These are phyloP conservation scores for Microbotryum silenes-acaulis DNA, from an alignment of 1,284 basidiomycete genomes.

Conservation along the genomic window DNA sequence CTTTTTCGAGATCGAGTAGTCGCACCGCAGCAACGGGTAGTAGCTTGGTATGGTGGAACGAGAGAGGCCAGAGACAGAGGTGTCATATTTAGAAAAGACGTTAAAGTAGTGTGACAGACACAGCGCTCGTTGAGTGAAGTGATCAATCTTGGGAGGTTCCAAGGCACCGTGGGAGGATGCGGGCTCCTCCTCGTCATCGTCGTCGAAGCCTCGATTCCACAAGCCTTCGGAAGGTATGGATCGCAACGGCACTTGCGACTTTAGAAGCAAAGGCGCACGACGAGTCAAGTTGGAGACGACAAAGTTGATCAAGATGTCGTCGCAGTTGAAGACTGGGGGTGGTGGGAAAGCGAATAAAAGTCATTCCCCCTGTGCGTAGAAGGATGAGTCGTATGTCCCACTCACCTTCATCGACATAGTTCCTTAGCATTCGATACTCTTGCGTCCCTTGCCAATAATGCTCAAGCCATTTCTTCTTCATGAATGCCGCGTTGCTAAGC, in stretches of 20 bases:
- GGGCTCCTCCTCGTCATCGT: background rate
- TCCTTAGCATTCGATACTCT: conserved; percentile 16
- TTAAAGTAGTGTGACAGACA: conserved; percentile 21
- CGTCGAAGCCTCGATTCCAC: conserved; percentile 16
- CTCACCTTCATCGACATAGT: conserved; percentile 30
- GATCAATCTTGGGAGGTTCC: conserved; percentile 4
- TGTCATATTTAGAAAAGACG: conserved; percentile 18
- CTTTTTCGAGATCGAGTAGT: conserved; percentile 14
- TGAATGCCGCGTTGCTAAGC: conserved; percentile 30
- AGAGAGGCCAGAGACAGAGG: background rate
- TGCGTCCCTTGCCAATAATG: conserved; percentile 24
- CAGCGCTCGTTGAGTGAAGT: conserved; percentile 16
- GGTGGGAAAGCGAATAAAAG: background rate
- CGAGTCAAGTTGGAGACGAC: conserved; percentile 31
- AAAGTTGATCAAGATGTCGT: conserved; percentile 34
- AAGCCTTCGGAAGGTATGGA: conserved; percentile 27
- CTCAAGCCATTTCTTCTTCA: conserved; percentile 24
- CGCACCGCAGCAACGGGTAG: conserved; percentile 18
- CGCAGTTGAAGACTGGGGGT: conserved; percentile 31
- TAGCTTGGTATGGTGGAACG: background rate
- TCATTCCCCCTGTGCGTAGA: background rate
- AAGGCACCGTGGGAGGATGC: background rate
- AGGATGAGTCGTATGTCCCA: no score
- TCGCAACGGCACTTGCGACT: conserved; percentile 20
- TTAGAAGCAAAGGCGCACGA: conserved; percentile 27